Base-by-base conservation (phyloP, 148 eudicot species). In the Bassia scoparia region DNA sequence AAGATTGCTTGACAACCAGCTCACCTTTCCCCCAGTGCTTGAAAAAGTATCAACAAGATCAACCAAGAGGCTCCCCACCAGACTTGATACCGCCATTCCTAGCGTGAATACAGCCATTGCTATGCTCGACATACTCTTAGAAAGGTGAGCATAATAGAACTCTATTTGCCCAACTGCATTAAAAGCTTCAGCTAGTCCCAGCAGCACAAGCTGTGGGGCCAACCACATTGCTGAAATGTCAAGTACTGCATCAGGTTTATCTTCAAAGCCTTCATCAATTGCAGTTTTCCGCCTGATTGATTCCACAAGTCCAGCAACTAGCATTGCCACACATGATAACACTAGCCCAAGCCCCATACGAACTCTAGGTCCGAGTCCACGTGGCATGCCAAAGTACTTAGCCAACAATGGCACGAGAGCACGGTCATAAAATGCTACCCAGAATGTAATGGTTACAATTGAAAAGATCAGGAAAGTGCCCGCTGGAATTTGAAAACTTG, bases 81-180 rank as follows among this genome's bases (percentile, higher is more conserved):
- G 71, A 56, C 80, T 83, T 2, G 88, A 69, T 29, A 71, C 23
- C 1, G 89, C 86, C 26, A 80, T 60, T 35, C 86, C 86, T 54
- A 78, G 62, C 15, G 81, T 83, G 34, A 82, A 74, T 21, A 86
- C 77, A 49, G 88, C 78, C 52, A 83, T 82, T 14, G 78, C 92
- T 37, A 88, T 38, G 67, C 88, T 88, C 20, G 86, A 76, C 92
- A 88, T 88, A 54, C 78, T 84, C 68, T 86, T 88, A 20, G 88
- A 85, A n/a, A 88, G 77, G 61, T 83, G 80, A 67, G 79, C 38
- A 67, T 84, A 83, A 43, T 67, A 88, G 43, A 88, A 83, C 52
- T 86, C 89, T 34, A 81, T 70, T 18, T 70, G 80, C 18, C 85
- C 92, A 8, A 88, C 71, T 1, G 77, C 37, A 16, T 79, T 63